Conservation (phyloP, 192 early-diverging fungal genomes). For the Umbelopsis sp. region DNA sequence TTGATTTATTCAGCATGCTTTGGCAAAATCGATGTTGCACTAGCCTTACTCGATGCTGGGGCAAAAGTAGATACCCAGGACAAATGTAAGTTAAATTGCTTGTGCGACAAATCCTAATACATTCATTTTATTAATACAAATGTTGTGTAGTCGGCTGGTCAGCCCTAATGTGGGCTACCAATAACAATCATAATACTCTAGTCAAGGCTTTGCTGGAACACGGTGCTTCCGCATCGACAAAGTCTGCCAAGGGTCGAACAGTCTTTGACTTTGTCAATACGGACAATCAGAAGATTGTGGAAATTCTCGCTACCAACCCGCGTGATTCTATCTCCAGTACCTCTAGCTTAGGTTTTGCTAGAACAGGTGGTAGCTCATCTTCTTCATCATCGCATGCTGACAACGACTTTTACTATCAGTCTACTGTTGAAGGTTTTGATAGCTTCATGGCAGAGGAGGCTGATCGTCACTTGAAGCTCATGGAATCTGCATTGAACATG, state of each 20-base stretch:
- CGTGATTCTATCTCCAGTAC: constrained; percentile 40
- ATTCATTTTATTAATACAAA: background rate
- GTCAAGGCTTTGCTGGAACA: constrained; percentile 75
- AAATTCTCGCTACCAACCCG: constrained; percentile 48
- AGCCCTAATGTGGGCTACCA: constrained; percentile 88
- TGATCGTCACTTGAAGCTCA: constrained; percentile 24
- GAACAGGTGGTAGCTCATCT: constrained; percentile 35
- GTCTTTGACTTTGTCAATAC: constrained; percentile 72
- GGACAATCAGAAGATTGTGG: constrained; percentile 52
- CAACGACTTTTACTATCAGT: constrained; percentile 39
- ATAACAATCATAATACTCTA: constrained; percentile 74
- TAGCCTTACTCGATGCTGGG: constrained; percentile 69
- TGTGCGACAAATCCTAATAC: constrained; percentile 1
- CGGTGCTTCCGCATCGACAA: constrained; percentile 71
- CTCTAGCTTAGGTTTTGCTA: constrained; percentile 25
- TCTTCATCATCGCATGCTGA: constrained; percentile 26
- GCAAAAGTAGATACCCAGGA: constrained; percentile 79
- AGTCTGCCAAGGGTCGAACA: constrained; percentile 71
- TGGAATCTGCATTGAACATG: constrained; percentile 27
- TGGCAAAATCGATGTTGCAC: constrained; percentile 74
- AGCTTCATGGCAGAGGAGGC: constrained; percentile 33
- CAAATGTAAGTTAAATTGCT: constrained; percentile 59
- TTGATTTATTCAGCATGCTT: constrained; percentile 90
- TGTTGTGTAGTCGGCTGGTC: constrained; percentile 74
- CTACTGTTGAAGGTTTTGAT: constrained; percentile 31